phyloP scores from a whole-genome alignment of 352 stramenopile genomes.

The Pythium scleroteichum region DNA sequence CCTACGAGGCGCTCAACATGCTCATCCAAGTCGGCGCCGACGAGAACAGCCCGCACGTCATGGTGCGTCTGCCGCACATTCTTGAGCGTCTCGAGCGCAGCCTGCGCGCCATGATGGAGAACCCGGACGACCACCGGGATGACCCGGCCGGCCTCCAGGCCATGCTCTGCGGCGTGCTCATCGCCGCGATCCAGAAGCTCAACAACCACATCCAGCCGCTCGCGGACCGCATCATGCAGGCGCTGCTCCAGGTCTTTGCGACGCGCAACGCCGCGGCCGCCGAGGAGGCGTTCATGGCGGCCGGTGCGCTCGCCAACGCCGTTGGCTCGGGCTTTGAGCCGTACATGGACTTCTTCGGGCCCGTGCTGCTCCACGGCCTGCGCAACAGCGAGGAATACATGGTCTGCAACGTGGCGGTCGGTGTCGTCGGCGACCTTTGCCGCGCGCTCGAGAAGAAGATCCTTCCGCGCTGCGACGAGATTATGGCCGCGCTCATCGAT shows the following conservation, averaged over 20 bases:
- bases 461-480: slow-evolving; percentile 92
- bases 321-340: slow-evolving; percentile 93
- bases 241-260: slow-evolving; percentile 94
- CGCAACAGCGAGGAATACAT: slow-evolving; percentile 96
- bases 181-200: slow-evolving; percentile 94
- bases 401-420: slow-evolving; percentile 95
- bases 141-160: slow-evolving; percentile 76
- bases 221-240: slow-evolving; percentile 94
- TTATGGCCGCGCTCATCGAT: slow-evolving; percentile 94
- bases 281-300: slow-evolving; percentile 96
- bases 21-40: slow-evolving; percentile 88
- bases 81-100: slow-evolving; percentile 79
- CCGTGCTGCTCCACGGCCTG: slow-evolving; percentile 91
- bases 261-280: slow-evolving; percentile 92
- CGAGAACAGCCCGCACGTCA: slow-evolving; percentile 78
- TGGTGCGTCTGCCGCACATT: slow-evolving; percentile 73
- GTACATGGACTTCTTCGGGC: slow-evolving; percentile 95
- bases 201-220: slow-evolving; percentile 85
- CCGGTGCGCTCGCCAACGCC: slow-evolving; percentile 92
- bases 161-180: slow-evolving; percentile 91
- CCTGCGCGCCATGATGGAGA: slow-evolving; percentile 64
- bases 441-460: slow-evolving; percentile 92
- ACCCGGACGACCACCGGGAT: slow-evolving; percentile 73
- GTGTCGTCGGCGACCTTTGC: slow-evolving; percentile 95
- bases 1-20: slow-evolving; percentile 94